Evolutionary conservation across 2,329 filamentous ascomycete species (phyloP).

Genomic region (Sphaerostilbella broomeana): DNA sequence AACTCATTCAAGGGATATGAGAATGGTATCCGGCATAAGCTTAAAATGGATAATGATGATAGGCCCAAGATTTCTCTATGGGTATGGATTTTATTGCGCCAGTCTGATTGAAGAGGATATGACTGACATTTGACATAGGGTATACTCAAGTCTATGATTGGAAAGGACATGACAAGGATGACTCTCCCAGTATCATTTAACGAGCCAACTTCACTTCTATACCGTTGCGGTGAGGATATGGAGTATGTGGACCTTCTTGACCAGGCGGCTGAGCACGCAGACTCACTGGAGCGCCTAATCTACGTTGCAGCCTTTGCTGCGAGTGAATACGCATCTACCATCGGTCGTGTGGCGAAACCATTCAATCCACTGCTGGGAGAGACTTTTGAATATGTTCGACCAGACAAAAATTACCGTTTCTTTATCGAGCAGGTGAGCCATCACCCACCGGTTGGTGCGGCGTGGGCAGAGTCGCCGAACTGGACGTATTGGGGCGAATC

Average conservation of each 20-base stretch:
- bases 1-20: conserved; percentile 86
- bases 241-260: conserved; percentile 94
- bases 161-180: conserved; percentile 99
- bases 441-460: conserved; percentile 89
- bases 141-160: conserved; percentile 98
- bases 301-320: conserved; percentile 95
- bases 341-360: conserved; percentile 92
- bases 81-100: conserved; percentile 52
- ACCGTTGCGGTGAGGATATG: conserved; percentile 95
- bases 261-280: conserved; percentile 72
- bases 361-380: conserved; percentile 96
- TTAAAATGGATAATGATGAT: conserved; percentile 89
- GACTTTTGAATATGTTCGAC: conserved; percentile 92
- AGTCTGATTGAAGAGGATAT: not conserved
- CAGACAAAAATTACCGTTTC: conserved; percentile 96
- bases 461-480: conserved; percentile 82
- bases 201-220: conserved; percentile 90
- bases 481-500: conserved; percentile 99
- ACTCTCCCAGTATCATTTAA: conserved; percentile 97
- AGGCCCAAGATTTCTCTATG: conserved; percentile 91
- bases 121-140: conserved; percentile 48
- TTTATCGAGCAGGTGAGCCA: conserved; percentile 98
- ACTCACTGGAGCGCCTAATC: conserved; percentile 85
- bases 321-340: conserved; percentile 94
- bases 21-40: conserved; percentile 68